Evolutionary conservation across 176 grass and related monocot genomes (phyloP).

Genomic region (Oryza rufipogon): DNA sequence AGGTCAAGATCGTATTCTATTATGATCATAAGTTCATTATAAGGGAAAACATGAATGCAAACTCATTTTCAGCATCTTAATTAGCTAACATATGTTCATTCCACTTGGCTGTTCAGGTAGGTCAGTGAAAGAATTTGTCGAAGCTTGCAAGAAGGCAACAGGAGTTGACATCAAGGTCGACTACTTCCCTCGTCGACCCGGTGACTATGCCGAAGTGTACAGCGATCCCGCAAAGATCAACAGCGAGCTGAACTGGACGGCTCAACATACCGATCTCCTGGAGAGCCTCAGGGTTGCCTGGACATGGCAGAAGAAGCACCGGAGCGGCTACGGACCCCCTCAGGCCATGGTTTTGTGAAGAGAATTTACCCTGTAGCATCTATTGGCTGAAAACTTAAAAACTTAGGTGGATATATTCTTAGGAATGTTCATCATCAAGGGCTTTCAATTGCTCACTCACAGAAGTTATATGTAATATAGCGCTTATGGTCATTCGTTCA

Average conservation of each 20-base stretch:
- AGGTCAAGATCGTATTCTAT: slow-evolving; percentile 46
- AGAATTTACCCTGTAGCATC: neutral
- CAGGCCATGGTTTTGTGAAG: slow-evolving; percentile 61
- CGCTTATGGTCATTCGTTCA: slow-evolving; percentile 41
- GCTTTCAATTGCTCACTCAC: slow-evolving; percentile 41
- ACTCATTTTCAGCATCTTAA: neutral
- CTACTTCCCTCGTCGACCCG: slow-evolving; percentile 73
- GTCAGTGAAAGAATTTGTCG: slow-evolving; percentile 93
- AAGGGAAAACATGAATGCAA: neutral
- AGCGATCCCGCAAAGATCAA: slow-evolving; percentile 79
- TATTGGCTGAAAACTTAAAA: slow-evolving; percentile 37
- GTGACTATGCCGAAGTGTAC: slow-evolving; percentile 91
- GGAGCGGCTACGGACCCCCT: slow-evolving; percentile 62
- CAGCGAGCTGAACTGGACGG: slow-evolving; percentile 83
- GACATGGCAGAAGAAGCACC: slow-evolving; percentile 80
- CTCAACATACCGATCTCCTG: slow-evolving; percentile 64
- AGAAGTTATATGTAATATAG: slow-evolving; percentile 44
- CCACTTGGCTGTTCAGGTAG: slow-evolving; percentile 44
- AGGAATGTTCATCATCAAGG: slow-evolving; percentile 41
- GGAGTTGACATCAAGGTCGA: slow-evolving; percentile 77
- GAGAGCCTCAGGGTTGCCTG: slow-evolving; percentile 81
- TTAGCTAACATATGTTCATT: neutral
- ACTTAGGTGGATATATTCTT: slow-evolving; percentile 45
- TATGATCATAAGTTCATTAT: neutral
- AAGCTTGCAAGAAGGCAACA: slow-evolving; percentile 88